These are phyloP conservation scores for Drosera capensis DNA, from an alignment of 148 eudicot genomes.

Conservation along the genomic window DNA sequence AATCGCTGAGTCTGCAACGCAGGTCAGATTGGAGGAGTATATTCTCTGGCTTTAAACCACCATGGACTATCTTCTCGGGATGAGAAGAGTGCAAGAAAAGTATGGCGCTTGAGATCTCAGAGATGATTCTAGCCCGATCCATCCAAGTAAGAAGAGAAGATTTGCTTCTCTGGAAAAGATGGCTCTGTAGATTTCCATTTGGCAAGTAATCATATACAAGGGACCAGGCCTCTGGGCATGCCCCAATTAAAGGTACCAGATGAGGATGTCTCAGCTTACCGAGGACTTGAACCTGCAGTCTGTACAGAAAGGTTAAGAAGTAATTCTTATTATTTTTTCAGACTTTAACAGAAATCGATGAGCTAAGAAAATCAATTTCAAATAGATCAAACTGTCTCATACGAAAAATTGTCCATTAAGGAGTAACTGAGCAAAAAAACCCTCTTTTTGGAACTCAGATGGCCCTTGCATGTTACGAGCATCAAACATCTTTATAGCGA, in stretches of 20 bases:
- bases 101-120: conserved; percentile 43
- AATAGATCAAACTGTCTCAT: not conserved
- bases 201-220: conserved; percentile 66
- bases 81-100: conserved; percentile 40
- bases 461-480: conserved; percentile 41
- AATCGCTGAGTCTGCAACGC: conserved; percentile 33
- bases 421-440: conserved; percentile 5
- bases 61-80: conserved; percentile 38
- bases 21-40: conserved; percentile 26
- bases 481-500: conserved; percentile 53
- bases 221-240: conserved; percentile 65
- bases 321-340: no score
- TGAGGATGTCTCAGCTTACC: conserved; percentile 62
- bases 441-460: conserved; percentile 56
- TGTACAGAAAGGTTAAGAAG: not conserved
- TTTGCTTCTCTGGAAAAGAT: conserved; percentile 31
- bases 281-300: conserved; percentile 44
- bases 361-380: not conserved
- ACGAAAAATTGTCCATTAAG: not conserved
- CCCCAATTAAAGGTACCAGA: conserved; percentile 49
- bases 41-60: conserved; percentile 52
- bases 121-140: conserved; percentile 26
- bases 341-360: not conserved
- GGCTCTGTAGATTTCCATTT: conserved; percentile 36
- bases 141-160: conserved; percentile 32